Percentiles rank a stretch among this genome's conserved stretches.
Evolutionary conservation across 2,329 filamentous ascomycete species (phyloP).

Genomic region (Monosporascus sp.): DNA sequence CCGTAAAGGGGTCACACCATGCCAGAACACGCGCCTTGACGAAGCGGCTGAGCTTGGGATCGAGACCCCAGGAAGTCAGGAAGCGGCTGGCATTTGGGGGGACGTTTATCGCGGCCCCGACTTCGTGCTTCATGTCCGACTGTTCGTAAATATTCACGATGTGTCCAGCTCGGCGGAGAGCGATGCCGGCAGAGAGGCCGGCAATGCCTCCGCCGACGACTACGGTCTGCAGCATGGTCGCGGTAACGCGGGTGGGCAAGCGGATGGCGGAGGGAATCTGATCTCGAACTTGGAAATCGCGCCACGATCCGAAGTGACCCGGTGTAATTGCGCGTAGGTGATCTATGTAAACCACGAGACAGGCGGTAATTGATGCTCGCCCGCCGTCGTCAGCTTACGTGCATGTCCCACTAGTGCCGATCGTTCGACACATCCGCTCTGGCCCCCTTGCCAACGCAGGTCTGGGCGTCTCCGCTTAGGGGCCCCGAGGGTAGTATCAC

Average conservation of each 20-base stretch:
- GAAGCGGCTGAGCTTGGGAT: conserved; percentile 18
- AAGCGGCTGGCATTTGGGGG: conserved; percentile 31
- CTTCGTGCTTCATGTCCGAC: conserved; percentile 30
- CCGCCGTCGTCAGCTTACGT: too few species aligned
- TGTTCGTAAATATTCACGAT: conserved; percentile 22
- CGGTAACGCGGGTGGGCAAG: neutral
- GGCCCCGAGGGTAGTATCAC: too few species aligned
- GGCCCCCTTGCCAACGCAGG: too few species aligned
- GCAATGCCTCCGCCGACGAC: conserved; percentile 25
- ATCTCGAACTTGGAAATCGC: too few species aligned
- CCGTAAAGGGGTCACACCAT: neutral
- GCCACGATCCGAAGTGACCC: too few species aligned
- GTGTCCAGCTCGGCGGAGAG: conserved; percentile 21
- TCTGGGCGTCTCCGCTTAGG: too few species aligned
- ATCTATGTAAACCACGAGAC: too few species aligned
- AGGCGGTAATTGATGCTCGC: too few species aligned
- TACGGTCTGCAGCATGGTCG: conserved; percentile 2
- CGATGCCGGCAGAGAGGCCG: conserved; percentile 21
- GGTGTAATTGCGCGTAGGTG: too few species aligned
- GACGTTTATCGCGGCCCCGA: conserved; percentile 35
- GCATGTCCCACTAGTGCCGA: too few species aligned
- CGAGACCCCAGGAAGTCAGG: conserved; percentile 29
- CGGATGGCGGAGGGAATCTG: too few species aligned
- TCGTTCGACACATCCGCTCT: too few species aligned
- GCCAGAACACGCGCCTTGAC: conserved; percentile 8